Base-by-base conservation (phyloP, 306 rosid species). In the Aeschynomene evenia region DNA sequence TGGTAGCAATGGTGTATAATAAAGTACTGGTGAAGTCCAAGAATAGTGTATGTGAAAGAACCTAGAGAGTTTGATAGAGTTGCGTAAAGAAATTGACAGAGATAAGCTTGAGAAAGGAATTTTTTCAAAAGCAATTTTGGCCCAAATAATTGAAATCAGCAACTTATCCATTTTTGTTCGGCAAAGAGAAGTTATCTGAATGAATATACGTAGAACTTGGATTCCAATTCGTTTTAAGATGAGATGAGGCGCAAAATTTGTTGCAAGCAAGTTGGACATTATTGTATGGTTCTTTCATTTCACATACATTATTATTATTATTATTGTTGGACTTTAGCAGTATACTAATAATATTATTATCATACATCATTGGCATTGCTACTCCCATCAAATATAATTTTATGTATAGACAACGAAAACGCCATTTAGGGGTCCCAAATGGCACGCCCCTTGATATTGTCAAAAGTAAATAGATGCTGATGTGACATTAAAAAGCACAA, bases 381-480 rank as follows among this genome's bases (percentile, higher is more conserved):
- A 7, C 39, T 34, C 39, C 7, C 39, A 34, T 34, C 39, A 34
- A 34, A 34, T n/a, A n/a, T n/a, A n/a, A n/a, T n/a, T n/a, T n/a
- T n/a, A 11, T 23, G 45, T 69, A 18, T 6, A 37, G 56, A 77
- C 76, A 69, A 52, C 7, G 54, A 49, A 31, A 70, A 62, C 43
- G 53, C 13, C 76, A 39, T 33, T 69, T 42, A 8, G 31, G 75
- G 4, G 18, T 26, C 45, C 31, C 56, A 70, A 40, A 24, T 69
- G 66, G 42, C 45, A 18, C 13, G 42, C 14, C 36, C 68, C 37
- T 77, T 77, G 72, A 26, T 45, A 54, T 43, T 63, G 67, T 70
- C 75, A 54, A 77, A 54, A n/a, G n/a, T n/a, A n/a, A n/a, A 54
- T 34, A 63, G 59, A 71, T 29, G 68, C n/a, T 45, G 67, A 55